Base-by-base conservation (phyloP, 163 green algal species). In the Trebouxiophyceae sp. region DNA sequence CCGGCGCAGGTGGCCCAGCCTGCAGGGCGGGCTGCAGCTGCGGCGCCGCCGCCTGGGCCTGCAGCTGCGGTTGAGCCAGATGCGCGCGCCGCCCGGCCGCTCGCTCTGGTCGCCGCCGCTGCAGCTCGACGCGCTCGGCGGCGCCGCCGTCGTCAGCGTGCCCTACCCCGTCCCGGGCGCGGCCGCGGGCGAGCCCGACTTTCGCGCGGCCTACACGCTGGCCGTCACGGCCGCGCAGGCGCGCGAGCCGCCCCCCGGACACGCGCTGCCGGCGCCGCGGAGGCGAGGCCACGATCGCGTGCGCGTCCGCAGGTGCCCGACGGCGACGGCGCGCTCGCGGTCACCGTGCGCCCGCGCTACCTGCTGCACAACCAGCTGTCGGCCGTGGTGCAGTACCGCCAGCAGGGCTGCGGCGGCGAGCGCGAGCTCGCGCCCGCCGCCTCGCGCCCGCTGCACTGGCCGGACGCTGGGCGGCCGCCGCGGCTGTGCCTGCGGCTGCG, bases 311-410 rank as follows among this genome's bases (percentile, higher is more conserved):
- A 78, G 27, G 74, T 87, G 22, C 57, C 65, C 0, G 67, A 60
- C 30, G 75, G 69, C 4, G 61, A 66, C 46, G 81, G 81, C 7
- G 79, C 71, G 5, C 76, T 84, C 32, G 86, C 83, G 5, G 60
- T 95, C 32, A 74, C 87, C 24, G 30, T 93, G 4, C 69, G 82
- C 50, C 87, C 87, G 0, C 81, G 85, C 33, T 92, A 88, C 65
- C 55, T 95, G 22, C 63, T 95, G 34, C 62, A 80, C 62, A 95
- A 93, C 65, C 65, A 47, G 0, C 77, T 94, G 28, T 46, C 72
- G 5, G 62, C 69, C 31, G 62, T 72, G n/a, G 60, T 95, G 29
- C 87, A 91, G 72, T 83, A 87, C 44, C 66, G 76, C 59, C 88
- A 95, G 77, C 73, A 87, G 54, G 87, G 74, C 47, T 74, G 16